Conservation (phyloP, 2,329 filamentous ascomycete species). For the Ceratocystis cacaofunesta region DNA sequence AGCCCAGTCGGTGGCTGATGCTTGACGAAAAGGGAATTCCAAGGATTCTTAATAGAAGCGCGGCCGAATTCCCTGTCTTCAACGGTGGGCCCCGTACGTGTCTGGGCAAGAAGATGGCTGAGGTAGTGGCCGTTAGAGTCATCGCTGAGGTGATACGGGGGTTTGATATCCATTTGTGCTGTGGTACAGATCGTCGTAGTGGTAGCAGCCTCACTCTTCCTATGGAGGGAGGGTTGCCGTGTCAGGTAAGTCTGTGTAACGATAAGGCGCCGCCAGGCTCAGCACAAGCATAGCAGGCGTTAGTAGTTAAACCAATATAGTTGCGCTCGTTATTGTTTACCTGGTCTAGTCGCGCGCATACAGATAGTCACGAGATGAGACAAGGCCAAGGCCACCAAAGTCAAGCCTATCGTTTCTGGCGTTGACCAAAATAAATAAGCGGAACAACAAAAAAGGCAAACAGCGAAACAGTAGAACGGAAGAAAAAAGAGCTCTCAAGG, state of each 20-base stretch:
- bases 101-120: slow-evolving; percentile 50
- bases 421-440: not conserved
- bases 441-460: no score
- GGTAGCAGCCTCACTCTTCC: slow-evolving; percentile 47
- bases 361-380: no score
- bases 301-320: no score
- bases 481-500: not conserved
- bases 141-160: slow-evolving; percentile 33
- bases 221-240: slow-evolving; percentile 46
- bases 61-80: slow-evolving; percentile 48
- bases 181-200: slow-evolving; percentile 26
- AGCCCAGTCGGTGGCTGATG: slow-evolving; percentile 41
- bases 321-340: no score
- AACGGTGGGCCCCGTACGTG: slow-evolving; percentile 48
- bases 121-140: slow-evolving; percentile 41
- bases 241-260: slow-evolving; percentile 23
- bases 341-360: no score
- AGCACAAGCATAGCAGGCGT: not conserved
- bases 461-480: no score
- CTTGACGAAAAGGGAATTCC: slow-evolving; percentile 22
- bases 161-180: slow-evolving; percentile 34
- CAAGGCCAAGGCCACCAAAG: no score
- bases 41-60: slow-evolving; percentile 29
- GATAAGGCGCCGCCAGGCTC: not conserved
- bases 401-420: not conserved